phyloP scores from a whole-genome alignment of 495 filamentous ascomycete genomes.

The Podospora pseudopauciseta region DNA sequence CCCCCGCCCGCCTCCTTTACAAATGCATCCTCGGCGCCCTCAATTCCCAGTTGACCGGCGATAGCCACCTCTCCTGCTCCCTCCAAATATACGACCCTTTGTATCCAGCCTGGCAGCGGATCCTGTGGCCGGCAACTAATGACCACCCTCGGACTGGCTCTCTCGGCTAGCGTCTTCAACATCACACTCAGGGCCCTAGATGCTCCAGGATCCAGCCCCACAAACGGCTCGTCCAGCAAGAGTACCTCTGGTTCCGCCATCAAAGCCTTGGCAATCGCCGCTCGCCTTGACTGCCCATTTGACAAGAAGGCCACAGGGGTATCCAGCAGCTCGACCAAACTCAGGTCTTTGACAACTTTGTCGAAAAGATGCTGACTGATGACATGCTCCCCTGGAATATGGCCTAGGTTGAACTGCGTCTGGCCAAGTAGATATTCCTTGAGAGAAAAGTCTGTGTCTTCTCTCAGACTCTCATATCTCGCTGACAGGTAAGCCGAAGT shows the following conservation, averaged over 20 bases:
- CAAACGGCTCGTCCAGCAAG: constrained; percentile 91
- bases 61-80: constrained; percentile 25
- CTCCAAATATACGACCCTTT: constrained; percentile 67
- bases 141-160: constrained; percentile 64
- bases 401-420: constrained; percentile 62
- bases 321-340: constrained; percentile 59
- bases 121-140: constrained; percentile 81
- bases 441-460: constrained; percentile 83
- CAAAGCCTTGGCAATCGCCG: constrained; percentile 81
- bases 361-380: constrained; percentile 48
- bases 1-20: constrained; percentile 25
- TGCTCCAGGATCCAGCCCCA: constrained; percentile 89
- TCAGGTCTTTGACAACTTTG: constrained; percentile 62
- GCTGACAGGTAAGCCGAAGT: constrained; percentile 78
- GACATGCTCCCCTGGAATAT: constrained; percentile 42
- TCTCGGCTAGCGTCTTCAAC: constrained; percentile 60
- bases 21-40: constrained; percentile 21
- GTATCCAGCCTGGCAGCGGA: constrained; percentile 83
- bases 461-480: constrained; percentile 84
- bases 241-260: constrained; percentile 74
- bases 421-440: constrained; percentile 72
- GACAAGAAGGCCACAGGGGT: constrained; percentile 85
- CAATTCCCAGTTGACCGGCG: constrained; percentile 47
- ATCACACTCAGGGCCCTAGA: constrained; percentile 63
- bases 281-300: constrained; percentile 86